Evolutionary conservation across 495 filamentous ascomycete species (phyloP).

Genomic region (Tetracladium marchalianum): DNA sequence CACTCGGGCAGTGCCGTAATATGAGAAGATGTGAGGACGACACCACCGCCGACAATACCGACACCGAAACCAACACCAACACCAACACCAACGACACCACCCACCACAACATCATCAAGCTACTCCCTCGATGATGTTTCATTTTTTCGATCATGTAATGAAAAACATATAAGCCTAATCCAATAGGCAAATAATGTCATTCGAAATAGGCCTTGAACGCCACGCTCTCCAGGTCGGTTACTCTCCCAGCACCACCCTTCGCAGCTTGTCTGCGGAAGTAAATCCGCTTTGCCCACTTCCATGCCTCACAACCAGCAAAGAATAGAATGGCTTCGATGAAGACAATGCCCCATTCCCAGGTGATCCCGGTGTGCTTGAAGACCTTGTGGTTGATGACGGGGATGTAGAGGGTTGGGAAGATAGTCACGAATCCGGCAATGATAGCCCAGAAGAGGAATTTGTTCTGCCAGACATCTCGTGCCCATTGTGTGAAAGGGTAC

Average conservation of each 20-base stretch:
- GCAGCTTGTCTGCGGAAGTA: slow-evolving; percentile 21
- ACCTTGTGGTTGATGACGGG: slow-evolving; percentile 58
- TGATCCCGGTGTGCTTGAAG: slow-evolving; percentile 62
- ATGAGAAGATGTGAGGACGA: no score
- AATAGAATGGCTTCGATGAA: slow-evolving; percentile 50
- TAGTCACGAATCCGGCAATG: slow-evolving; percentile 55
- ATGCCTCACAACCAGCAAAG: slow-evolving; percentile 52
- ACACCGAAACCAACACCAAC: no score
- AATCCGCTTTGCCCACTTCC: slow-evolving; percentile 57
- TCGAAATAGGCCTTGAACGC: neutral
- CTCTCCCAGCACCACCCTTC: neutral
- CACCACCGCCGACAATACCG: no score
- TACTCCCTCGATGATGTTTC: no score
- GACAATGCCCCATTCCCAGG: slow-evolving; percentile 63
- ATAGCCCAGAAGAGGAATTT: slow-evolving; percentile 62
- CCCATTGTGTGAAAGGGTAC: slow-evolving; percentile 44
- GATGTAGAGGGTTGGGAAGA: slow-evolving; percentile 65
- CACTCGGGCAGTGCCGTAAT: no score
- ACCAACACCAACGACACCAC: no score
- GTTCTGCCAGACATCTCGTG: slow-evolving; percentile 59
- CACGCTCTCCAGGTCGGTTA: neutral
- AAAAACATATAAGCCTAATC: no score
- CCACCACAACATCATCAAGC: no score
- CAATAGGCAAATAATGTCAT: no score
- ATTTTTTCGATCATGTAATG: no score